Conservation (phyloP, 371 early-diverging fungal genomes). For the Lichtheimia ornata region DNA sequence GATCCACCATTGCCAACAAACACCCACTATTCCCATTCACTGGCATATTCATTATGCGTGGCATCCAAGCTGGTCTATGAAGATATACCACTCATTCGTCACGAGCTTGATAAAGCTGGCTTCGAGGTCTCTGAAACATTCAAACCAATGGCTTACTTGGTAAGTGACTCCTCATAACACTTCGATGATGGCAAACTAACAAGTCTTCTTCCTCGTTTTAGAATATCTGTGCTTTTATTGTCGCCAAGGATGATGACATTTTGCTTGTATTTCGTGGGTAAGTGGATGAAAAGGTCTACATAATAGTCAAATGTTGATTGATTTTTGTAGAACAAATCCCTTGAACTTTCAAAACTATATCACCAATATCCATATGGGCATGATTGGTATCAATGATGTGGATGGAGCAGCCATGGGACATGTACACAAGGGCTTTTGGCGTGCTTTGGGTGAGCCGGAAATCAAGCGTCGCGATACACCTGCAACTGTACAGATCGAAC, state of each 20-base stretch:
- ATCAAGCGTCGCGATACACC: constrained; percentile 4
- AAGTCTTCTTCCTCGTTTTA: constrained; percentile 7
- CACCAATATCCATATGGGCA: constrained; percentile 49
- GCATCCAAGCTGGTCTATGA: constrained; percentile 60
- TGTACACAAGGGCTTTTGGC: constrained; percentile 59
- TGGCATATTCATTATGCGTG: constrained; percentile 54
- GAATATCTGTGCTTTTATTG: constrained; percentile 58
- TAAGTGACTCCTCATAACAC: constrained; percentile 8
- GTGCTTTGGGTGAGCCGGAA: constrained; percentile 47
- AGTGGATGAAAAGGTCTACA: background rate
- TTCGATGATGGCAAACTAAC: background rate
- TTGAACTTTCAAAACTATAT: constrained; percentile 60
- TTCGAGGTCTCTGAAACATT: constrained; percentile 53
- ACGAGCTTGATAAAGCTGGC: constrained; percentile 54
- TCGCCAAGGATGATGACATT: constrained; percentile 55
- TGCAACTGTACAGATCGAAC: constrained; percentile 24
- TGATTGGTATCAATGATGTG: constrained; percentile 29
- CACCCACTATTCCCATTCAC: constrained; percentile 41
- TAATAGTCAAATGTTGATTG: background rate
- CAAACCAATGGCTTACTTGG: constrained; percentile 56
- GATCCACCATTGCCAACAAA: background rate
- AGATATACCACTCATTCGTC: constrained; percentile 53
- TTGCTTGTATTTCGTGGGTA: constrained; percentile 54
- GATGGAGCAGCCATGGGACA: constrained; percentile 34
- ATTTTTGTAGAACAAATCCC: constrained; percentile 43